Conservation (phyloP, 2,329 filamentous ascomycete genomes). For the Cercospora citrullina region DNA sequence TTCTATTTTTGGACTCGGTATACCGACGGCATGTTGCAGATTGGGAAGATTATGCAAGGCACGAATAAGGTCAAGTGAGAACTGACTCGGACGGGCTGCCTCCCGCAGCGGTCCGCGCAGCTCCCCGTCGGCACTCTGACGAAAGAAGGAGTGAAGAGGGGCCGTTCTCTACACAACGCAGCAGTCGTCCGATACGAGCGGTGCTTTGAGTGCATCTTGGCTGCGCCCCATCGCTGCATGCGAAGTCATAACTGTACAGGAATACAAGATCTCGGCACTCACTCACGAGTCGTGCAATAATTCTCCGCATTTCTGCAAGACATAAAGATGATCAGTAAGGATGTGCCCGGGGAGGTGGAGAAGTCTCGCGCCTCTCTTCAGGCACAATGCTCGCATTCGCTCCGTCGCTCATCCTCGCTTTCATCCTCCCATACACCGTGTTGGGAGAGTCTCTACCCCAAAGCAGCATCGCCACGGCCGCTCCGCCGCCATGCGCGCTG, state of each 20-base stretch:
- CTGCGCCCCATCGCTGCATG: neutral
- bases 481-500: slow-evolving; percentile 1
- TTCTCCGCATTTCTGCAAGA: neutral
- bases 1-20: neutral
- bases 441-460: neutral
- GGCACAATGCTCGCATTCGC: neutral
- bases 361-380: neutral
- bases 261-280: neutral
- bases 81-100: neutral
- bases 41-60: neutral
- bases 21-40: neutral
- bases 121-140: neutral
- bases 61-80: neutral
- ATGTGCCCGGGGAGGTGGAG: neutral
- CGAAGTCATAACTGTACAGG: neutral
- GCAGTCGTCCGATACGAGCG: neutral
- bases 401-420: neutral
- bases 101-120: neutral
- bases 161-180: neutral
- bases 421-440: neutral
- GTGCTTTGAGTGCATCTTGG: neutral
- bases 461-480: neutral
- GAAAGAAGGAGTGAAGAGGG: neutral
- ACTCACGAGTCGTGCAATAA: neutral
- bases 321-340: neutral